Percentiles rank a stretch among this genome's conserved stretches.
phyloP scores from a whole-genome alignment of 352 stramenopile species.

The Sclerospora graminicola region DNA sequence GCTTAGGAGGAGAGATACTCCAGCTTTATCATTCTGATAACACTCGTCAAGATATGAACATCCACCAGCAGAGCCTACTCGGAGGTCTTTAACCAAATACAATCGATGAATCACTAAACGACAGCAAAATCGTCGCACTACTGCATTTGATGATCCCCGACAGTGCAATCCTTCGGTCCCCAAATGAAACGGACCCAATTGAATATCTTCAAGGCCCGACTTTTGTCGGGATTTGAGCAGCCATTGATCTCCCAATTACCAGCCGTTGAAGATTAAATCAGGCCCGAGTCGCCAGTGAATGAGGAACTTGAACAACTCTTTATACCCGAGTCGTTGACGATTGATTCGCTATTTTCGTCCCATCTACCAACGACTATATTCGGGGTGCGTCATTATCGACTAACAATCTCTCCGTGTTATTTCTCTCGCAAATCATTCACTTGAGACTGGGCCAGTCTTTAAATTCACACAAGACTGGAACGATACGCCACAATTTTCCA shows the following conservation, averaged over 20 bases:
- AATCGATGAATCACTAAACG: not conserved
- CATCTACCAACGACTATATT: not conserved
- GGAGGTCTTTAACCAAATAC: not conserved
- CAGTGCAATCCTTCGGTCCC: not conserved
- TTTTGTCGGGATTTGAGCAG: not conserved
- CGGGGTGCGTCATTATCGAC: not conserved
- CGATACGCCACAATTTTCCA: not conserved
- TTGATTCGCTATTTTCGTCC: too few relatives aligned
- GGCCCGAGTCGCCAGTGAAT: not conserved
- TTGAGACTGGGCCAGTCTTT: not conserved
- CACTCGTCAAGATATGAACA: slow-evolving; percentile 10
- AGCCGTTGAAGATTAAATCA: not conserved
- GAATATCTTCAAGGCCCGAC: slow-evolving; percentile 1
- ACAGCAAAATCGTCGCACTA: slow-evolving; percentile 8
- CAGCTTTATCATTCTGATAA: too few relatives aligned
- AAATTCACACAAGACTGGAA: not conserved
- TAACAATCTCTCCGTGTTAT: not conserved
- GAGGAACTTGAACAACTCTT: not conserved
- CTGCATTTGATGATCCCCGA: slow-evolving; percentile 19
- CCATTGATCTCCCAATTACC: not conserved
- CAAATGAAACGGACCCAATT: slow-evolving; percentile 1
- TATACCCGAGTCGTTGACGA: not conserved
- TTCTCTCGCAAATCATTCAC: slow-evolving; percentile 1
- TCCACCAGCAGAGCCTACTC: slow-evolving; percentile 3
- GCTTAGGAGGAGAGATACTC: too few relatives aligned